Evolutionary conservation across 768 basidiomycete species (phyloP).

Genomic region (Tephrocybe rancida): DNA sequence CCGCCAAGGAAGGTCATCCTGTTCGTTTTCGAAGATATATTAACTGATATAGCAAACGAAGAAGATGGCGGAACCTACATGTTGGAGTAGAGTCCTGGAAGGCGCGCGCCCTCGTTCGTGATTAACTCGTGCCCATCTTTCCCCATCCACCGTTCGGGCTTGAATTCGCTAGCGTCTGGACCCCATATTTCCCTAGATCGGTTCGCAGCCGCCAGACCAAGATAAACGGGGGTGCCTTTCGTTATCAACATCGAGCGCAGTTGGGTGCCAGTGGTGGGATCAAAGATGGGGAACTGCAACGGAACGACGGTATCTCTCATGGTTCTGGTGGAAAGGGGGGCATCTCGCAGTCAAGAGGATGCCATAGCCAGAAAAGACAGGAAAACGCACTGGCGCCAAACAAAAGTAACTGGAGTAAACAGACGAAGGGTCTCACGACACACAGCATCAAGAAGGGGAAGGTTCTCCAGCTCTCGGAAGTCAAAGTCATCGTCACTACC

Average conservation of each 20-base stretch:
- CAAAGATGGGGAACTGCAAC: conserved; percentile 30
- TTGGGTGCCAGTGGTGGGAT: conserved; percentile 24
- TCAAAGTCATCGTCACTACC: conserved; percentile 28
- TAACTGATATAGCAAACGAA: too few species aligned
- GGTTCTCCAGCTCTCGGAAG: conserved; percentile 37
- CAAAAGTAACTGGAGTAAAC: conserved; percentile 26
- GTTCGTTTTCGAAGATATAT: neutral
- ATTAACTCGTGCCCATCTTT: conserved; percentile 20
- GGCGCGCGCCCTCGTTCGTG: conserved; percentile 30
- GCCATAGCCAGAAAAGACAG: neutral
- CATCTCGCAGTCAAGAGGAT: neutral
- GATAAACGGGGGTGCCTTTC: conserved; percentile 36
- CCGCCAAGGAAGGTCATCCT: conserved; percentile 52
- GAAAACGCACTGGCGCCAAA: conserved; percentile 32
- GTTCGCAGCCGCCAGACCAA: conserved; percentile 35
- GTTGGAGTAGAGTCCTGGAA: conserved; percentile 47
- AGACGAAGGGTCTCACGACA: conserved; percentile 37
- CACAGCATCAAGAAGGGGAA: conserved; percentile 39
- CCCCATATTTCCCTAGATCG: conserved; percentile 46
- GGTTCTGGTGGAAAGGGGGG: conserved; percentile 28
- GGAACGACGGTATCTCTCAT: conserved; percentile 35
- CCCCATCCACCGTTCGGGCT: conserved; percentile 50
- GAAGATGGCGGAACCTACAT: conserved; percentile 25
- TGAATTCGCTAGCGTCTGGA: conserved; percentile 47
- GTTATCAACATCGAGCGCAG: conserved; percentile 35